phyloP scores from a whole-genome alignment of 2,329 filamentous ascomycete species.

The Pestalotiopsis sp. region DNA sequence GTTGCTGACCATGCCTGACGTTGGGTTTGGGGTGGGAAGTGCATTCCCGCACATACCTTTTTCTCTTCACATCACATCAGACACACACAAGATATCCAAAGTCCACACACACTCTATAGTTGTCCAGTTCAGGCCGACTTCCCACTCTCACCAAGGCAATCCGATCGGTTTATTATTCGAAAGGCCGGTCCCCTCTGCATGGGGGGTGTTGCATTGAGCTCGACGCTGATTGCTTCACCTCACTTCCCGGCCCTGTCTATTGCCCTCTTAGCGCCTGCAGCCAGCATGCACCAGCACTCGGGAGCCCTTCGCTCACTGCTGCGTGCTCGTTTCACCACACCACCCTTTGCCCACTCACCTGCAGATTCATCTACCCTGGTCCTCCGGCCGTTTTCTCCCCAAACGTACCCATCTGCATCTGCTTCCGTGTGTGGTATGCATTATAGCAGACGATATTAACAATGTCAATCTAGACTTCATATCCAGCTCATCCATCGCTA shows the following conservation, averaged over 20 bases:
- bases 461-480: slow-evolving; percentile 12
- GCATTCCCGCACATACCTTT: slow-evolving; percentile 1
- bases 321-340: slow-evolving; percentile 11
- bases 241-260: slow-evolving; percentile 8
- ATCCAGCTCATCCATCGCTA: neutral
- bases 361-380: neutral
- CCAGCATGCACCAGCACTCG: slow-evolving; percentile 6
- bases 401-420: slow-evolving; percentile 12
- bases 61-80: neutral
- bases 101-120: no score
- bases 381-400: slow-evolving; percentile 11
- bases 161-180: slow-evolving; percentile 12
- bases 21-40: neutral
- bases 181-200: slow-evolving; percentile 7
- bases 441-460: slow-evolving; percentile 7
- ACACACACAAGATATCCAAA: neutral
- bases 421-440: slow-evolving; percentile 9
- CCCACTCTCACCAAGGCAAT: neutral
- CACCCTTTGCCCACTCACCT: slow-evolving; percentile 5
- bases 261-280: slow-evolving; percentile 8
- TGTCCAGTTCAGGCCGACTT: no score
- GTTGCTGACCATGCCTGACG: neutral
- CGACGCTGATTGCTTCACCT: slow-evolving; percentile 9
- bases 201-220: slow-evolving; percentile 7
- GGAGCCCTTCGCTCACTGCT: slow-evolving; percentile 2